Percentiles rank a stretch among this genome's conserved stretches.
Evolutionary conservation across 345 rosid species (phyloP).

Genomic region (Eucalyptus regnans): DNA sequence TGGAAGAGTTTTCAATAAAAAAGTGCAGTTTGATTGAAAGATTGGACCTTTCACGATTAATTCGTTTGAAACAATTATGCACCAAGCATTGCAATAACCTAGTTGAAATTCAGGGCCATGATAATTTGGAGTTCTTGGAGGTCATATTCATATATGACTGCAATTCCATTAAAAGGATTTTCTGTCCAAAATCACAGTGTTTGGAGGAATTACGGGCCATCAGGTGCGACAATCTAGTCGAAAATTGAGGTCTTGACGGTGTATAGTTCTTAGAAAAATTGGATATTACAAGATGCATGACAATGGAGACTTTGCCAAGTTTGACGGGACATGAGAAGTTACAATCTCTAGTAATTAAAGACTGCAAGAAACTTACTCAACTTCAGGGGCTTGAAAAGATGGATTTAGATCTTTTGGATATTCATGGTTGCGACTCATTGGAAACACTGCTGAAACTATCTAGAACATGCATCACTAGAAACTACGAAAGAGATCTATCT

Average conservation of each 20-base stretch:
- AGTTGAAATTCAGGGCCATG: no score
- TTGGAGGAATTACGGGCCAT: accelerated
- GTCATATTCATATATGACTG: no score
- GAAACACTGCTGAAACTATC: background rate
- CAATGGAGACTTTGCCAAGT: background rate
- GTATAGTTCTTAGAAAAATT: background rate
- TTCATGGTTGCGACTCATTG: background rate
- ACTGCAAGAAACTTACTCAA: background rate
- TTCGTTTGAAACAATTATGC: no score
- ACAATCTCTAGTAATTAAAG: no score
- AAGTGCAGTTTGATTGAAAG: background rate
- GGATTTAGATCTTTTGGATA: background rate
- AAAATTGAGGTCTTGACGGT: background rate
- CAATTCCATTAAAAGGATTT: background rate
- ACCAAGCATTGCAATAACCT: no score
- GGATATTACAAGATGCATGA: background rate
- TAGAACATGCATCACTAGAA: accelerated
- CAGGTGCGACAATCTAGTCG: accelerated
- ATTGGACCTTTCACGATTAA: background rate
- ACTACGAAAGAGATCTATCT: accelerated
- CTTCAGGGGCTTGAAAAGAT: background rate
- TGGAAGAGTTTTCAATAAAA: no score
- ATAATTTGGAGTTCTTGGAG: background rate
- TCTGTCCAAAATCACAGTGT: background rate
- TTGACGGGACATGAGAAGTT: background rate